Evolutionary conservation across 1,284 basidiomycete genomes (phyloP).

Genomic region (Porogramme epimiltina): DNA sequence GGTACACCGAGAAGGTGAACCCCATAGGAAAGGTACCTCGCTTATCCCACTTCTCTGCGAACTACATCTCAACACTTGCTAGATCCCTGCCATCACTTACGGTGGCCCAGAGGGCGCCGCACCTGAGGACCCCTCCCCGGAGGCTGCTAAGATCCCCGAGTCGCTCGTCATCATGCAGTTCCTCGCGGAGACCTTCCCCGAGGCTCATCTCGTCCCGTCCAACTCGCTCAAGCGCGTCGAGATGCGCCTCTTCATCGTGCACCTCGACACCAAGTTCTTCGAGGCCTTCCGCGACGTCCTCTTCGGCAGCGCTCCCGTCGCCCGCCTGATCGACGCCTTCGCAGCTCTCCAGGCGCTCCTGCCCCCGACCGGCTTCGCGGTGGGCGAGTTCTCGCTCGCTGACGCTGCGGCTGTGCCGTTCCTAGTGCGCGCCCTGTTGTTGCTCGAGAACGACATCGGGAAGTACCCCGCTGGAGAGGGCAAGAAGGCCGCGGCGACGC

Average conservation of each 20-base stretch:
- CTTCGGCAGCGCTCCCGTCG: slow-evolving; percentile 39
- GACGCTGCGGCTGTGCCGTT: slow-evolving; percentile 51
- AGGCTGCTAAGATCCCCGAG: no score
- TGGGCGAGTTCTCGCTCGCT: slow-evolving; percentile 48
- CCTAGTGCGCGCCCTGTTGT: slow-evolving; percentile 30
- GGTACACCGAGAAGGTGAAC: no score
- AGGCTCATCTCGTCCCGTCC: no score
- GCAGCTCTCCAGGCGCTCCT: slow-evolving; percentile 37
- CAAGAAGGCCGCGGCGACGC: slow-evolving; percentile 24
- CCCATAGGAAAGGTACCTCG: no score
- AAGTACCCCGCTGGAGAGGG: slow-evolving; percentile 31
- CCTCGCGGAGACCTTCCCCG: no score
- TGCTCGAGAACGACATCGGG: slow-evolving; percentile 34
- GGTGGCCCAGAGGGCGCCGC: no score
- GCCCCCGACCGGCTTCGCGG: slow-evolving; percentile 31
- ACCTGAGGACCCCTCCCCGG: no score
- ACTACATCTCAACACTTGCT: no score
- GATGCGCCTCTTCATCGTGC: slow-evolving; percentile 62
- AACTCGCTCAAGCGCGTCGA: slow-evolving; percentile 55
- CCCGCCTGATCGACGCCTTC: slow-evolving; percentile 37
- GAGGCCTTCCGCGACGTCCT: slow-evolving; percentile 32
- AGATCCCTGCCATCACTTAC: no score
- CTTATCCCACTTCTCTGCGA: no score
- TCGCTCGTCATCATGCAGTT: no score
- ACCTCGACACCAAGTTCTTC: slow-evolving; percentile 44